These are phyloP conservation scores for Hypoxylon lenormandii DNA, from an alignment of 495 filamentous ascomycete species.

Conservation along the genomic window DNA sequence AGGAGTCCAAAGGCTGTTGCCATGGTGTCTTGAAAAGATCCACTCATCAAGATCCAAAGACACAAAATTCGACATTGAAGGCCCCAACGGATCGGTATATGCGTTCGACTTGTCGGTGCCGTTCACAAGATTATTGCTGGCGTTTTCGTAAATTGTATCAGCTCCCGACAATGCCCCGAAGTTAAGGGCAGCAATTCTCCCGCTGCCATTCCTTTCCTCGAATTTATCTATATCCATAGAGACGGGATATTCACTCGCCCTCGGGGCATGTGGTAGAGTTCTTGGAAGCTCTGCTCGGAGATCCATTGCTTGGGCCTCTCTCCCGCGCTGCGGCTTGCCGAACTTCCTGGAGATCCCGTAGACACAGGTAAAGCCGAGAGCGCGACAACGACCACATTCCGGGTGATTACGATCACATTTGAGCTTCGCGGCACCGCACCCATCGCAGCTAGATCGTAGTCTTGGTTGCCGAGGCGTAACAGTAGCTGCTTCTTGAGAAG, in stretches of 20 bases:
- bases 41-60: background rate
- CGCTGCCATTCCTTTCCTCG: background rate
- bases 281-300: background rate
- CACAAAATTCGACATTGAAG: background rate
- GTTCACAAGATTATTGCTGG: background rate
- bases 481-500: background rate
- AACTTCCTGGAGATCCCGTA: constrained; percentile 54
- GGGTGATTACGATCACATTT: constrained; percentile 57
- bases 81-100: background rate
- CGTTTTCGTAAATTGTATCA: background rate
- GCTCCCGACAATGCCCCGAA: background rate
- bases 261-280: background rate
- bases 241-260: background rate
- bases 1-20: background rate
- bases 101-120: background rate
- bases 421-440: constrained; percentile 56
- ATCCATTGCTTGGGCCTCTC: constrained; percentile 1
- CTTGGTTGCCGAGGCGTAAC: constrained; percentile 28
- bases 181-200: background rate
- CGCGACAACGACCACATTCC: constrained; percentile 53
- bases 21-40: background rate
- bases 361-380: constrained; percentile 52
- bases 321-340: constrained; percentile 33
- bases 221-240: background rate
- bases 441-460: constrained; percentile 56